These are phyloP conservation scores for Geotrichum siamense DNA, from an alignment of 1,139 yeast species.

Conservation along the genomic window DNA sequence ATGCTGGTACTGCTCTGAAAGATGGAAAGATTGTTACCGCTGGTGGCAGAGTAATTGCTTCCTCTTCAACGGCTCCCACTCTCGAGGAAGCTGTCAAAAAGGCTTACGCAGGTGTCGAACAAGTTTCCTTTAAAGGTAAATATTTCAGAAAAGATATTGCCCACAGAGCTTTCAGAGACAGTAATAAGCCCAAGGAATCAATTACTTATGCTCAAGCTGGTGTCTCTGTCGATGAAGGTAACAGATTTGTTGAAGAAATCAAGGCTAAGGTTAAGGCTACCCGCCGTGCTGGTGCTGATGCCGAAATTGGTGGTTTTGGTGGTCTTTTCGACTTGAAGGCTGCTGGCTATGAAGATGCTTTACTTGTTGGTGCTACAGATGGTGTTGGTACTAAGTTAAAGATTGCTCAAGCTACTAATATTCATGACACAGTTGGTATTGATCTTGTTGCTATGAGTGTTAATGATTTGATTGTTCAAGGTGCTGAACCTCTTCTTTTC, in stretches of 20 bases:
- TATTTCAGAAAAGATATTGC: conserved; percentile 92
- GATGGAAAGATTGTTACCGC: conserved; percentile 65
- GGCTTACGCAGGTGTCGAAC: conserved; percentile 80
- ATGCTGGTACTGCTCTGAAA: conserved; percentile 74
- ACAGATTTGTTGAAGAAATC: conserved; percentile 79
- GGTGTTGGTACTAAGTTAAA: conserved; percentile 98
- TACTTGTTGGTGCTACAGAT: conserved; percentile 95
- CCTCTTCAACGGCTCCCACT: conserved; percentile 75
- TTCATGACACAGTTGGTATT: conserved; percentile 94
- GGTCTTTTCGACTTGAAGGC: conserved; percentile 86
- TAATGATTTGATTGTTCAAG: conserved; percentile 94
- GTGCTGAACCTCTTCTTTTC: conserved; percentile 95
- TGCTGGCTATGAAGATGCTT: conserved; percentile 76
- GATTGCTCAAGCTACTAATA: conserved; percentile 83
- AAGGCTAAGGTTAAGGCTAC: conserved; percentile 92
- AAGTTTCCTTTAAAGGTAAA: conserved; percentile 63
- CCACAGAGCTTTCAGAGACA: conserved; percentile 80
- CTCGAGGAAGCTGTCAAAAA: conserved; percentile 73
- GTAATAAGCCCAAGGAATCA: conserved; percentile 29
- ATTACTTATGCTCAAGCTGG: conserved; percentile 91
- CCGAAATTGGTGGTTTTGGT: conserved; percentile 98
- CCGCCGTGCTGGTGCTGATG: conserved; percentile 91
- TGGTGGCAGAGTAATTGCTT: conserved; percentile 96
- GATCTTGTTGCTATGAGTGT: conserved; percentile 99
- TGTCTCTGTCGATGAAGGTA: conserved; percentile 95